Evolutionary conservation across 2,329 filamentous ascomycete species (phyloP), one percentile per base, ranked within the genome.

Genomic region (Aspergillus fumigatus): DNA sequence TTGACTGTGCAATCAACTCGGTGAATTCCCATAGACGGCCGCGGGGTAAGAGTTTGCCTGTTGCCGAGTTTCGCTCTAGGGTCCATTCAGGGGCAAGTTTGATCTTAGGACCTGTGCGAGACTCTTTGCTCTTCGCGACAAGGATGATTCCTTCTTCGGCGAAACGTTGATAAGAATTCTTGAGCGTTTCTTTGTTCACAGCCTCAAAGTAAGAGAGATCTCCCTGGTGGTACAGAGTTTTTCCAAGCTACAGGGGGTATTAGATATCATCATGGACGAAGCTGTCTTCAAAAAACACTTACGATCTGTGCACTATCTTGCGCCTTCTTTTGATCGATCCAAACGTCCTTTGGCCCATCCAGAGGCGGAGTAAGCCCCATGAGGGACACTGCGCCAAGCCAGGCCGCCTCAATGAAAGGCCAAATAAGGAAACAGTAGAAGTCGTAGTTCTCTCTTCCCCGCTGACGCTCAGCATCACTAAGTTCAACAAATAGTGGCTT

Each of bases 381-480:
- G 0, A 97, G 79, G 0, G 89, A 91, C 0, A 97, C 88, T 0
- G 92, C 89, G 10, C 91, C 92, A 1, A 99, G 82, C 94, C 94
- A 99, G 52, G 84, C 88, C 0, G 92, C 89, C 74, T 99, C 94
- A 63, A 97, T 92, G 65, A 99, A 99, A 0, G 94, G 94, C 94
- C 94, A 99, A 61, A 99, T 91, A 21, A 99, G 77, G 80, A 97
- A 99, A 76, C 93, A 97, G 76, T 97, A 97, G 74, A 99, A 99
- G 70, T 99, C 94, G 67, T 89, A 99, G 67, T 97, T 97, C 73
- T 99, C 94, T 40, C 93, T 81, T 1, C 94, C 94, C 6, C 83
- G 86, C 29, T 82, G 80, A 19, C 92, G 83, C 73, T 99, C 94
- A 3, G 82, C 77, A 5, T 89, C 84, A 19, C 89, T 88, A 7